Conservation (phyloP, 2,329 filamentous ascomycete species). For the Uncinocarpus reesii region DNA sequence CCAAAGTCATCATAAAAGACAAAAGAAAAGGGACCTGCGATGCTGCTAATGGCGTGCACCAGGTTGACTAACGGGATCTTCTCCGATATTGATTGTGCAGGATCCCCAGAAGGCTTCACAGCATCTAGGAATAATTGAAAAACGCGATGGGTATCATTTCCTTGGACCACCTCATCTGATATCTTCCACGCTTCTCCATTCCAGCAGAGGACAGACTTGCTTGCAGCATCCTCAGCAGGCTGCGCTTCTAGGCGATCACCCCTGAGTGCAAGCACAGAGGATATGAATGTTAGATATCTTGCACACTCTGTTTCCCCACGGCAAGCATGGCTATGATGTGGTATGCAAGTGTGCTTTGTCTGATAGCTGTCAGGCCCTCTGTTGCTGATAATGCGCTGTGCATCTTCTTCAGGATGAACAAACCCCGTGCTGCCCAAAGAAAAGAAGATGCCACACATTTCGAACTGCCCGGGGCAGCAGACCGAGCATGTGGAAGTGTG, state of each 20-base stretch:
- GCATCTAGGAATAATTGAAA: slow-evolving; percentile 50
- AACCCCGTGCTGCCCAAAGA: slow-evolving; percentile 32
- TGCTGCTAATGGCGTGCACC: slow-evolving; percentile 44
- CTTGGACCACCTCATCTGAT: slow-evolving; percentile 44
- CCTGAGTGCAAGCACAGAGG: slow-evolving; percentile 83
- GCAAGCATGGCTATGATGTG: neutral
- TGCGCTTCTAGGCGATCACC: slow-evolving; percentile 62
- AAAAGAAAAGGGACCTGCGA: slow-evolving; percentile 82
- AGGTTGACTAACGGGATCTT: slow-evolving; percentile 23
- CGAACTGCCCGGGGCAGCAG: neutral
- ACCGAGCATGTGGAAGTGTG: neutral
- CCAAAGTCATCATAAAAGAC: slow-evolving; percentile 61
- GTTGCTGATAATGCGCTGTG: slow-evolving; percentile 27
- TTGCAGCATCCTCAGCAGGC: slow-evolving; percentile 52
- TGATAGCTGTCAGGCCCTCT: slow-evolving; percentile 39
- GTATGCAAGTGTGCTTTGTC: slow-evolving; percentile 24
- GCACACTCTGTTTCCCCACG: neutral
- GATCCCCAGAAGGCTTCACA: slow-evolving; percentile 16
- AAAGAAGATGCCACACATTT: slow-evolving; percentile 45
- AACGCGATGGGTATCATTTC: slow-evolving; percentile 69
- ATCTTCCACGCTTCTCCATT: slow-evolving; percentile 94
- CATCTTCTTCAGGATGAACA: slow-evolving; percentile 27
- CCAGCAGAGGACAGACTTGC: slow-evolving; percentile 73
- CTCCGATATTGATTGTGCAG: slow-evolving; percentile 14
- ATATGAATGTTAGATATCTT: slow-evolving; percentile 48